Conservation (phyloP, 495 filamentous ascomycete species). For the Clohesyomyces aquaticus region DNA sequence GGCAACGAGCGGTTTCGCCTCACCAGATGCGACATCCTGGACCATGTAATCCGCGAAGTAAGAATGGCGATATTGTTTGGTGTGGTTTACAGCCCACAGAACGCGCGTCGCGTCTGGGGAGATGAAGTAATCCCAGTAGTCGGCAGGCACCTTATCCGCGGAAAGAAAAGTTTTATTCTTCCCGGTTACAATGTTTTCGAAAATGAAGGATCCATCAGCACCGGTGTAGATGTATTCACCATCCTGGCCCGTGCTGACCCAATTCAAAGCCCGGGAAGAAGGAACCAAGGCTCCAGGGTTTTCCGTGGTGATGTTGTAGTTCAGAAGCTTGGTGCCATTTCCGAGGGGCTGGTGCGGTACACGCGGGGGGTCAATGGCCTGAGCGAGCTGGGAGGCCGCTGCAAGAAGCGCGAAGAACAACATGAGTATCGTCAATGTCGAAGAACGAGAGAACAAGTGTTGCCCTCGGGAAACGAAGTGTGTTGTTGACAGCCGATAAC, state of each 20-base stretch:
- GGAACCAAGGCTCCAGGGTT: conserved; percentile 20
- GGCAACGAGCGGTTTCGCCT: conserved; percentile 51
- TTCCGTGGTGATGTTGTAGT: conserved; percentile 33
- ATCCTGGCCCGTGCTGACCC: conserved; percentile 50
- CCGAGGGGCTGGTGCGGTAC: conserved; percentile 35
- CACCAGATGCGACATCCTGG: conserved; percentile 54
- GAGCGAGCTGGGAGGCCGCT: conserved; percentile 6
- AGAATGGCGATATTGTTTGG: conserved; percentile 61
- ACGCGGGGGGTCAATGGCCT: conserved; percentile 32
- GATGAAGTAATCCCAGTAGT: conserved; percentile 49
- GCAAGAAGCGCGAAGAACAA: conserved; percentile 17
- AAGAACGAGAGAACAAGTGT: too few species aligned
- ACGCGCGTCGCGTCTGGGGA: conserved; percentile 54
- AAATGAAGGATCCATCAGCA: conserved; percentile 51
- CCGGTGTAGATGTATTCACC: conserved; percentile 55
- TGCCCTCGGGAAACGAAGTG: not conserved
- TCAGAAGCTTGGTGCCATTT: conserved; percentile 32
- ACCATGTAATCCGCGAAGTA: conserved; percentile 62
- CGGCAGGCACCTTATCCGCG: conserved; percentile 39
- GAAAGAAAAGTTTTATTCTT: conserved; percentile 53
- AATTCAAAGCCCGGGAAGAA: conserved; percentile 47
- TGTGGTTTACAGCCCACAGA: conserved; percentile 52
- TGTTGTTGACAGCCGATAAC: not conserved
- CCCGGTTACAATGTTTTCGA: conserved; percentile 56
- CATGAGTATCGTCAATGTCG: too few species aligned